Base-by-base conservation (phyloP, 148 eudicot species). In the Rhododendron williamsianum region DNA sequence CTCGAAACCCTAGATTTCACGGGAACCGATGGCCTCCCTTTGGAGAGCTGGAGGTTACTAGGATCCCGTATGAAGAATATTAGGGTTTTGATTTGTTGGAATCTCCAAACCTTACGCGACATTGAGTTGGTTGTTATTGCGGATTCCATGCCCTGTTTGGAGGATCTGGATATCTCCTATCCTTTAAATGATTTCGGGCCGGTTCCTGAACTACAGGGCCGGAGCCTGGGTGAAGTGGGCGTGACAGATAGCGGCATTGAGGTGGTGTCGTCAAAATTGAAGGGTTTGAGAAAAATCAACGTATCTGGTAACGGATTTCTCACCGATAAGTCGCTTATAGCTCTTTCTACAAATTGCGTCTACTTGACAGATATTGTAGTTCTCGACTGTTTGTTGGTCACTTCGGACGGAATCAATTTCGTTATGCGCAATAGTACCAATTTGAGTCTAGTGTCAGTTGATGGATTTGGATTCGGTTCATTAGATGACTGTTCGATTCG, bases 231-330 rank as follows among this genome's bases (percentile, higher is more conserved):
- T 88, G 89, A 89, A 0, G 4, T 46, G 1, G n/a, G 33, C 41
- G 78, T 94, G 56, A 92, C 93, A 49, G 98, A 94, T 88, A 49
- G 48, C 81, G 98, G 96, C 33, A 81, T 94, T 51, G 83, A 87
- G 80, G 81, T 87, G 52, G 56, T 94, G 87, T 91, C 93, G 72
- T 86, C 83, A 3, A 90, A 81, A 49, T 74, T 94, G 9, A 52
- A 49, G 72, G 87, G 86, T 9, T 81, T 94, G 91, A 86, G 82
- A 54, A 91, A 79, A 77, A 91, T 94, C 80, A 76, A 91, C 86
- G n/a, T 94, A 36, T 90, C 94, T 15, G 93, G 92, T 16, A 90
- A 93, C 85, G 58, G 71, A 45, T 86, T 91, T 81, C 25, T 94
- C 38, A 85, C 96, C 0, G 95, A 94, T 88, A 88, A 86, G 52